These are phyloP conservation scores for Candida schatavii DNA, from an alignment of 805 yeast genomes.

Conservation along the genomic window DNA sequence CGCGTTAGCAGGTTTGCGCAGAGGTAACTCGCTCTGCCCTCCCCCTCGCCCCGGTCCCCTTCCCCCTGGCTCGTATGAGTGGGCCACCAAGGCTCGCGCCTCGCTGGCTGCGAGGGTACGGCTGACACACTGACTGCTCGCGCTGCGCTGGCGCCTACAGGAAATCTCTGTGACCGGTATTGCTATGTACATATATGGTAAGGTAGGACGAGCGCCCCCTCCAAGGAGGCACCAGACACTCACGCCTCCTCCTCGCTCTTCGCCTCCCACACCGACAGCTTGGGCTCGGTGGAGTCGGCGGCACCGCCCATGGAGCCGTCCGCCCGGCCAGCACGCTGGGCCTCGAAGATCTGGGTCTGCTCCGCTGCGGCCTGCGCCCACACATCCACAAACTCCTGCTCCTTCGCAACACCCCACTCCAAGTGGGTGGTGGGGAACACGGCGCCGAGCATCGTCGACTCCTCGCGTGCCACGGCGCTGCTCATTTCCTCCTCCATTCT, in stretches of 20 bases:
- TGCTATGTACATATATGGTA: no score
- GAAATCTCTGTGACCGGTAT: no score
- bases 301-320: slow-evolving; percentile 21
- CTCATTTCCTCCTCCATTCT: slow-evolving; percentile 84
- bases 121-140: no score
- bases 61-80: no score
- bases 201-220: no score
- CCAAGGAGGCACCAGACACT: no score
- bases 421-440: slow-evolving; percentile 59
- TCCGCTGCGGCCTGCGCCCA: slow-evolving; percentile 74
- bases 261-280: slow-evolving; percentile 4
- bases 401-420: slow-evolving; percentile 67
- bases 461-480: slow-evolving; percentile 72
- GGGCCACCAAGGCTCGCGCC: no score
- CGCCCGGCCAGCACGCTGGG: slow-evolving; percentile 32
- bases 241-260: slow-evolving; percentile 1
- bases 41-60: no score
- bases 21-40: no score
- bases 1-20: no score
- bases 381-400: slow-evolving; percentile 63
- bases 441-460: slow-evolving; percentile 82
- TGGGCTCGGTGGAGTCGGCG: slow-evolving; percentile 12
- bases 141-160: no score
- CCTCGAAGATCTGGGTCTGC: slow-evolving; percentile 55
- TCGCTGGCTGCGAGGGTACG: no score